Evolutionary conservation across 2,329 filamentous ascomycete genomes (phyloP).

Genomic region (Neodidymelliopsis sp.): DNA sequence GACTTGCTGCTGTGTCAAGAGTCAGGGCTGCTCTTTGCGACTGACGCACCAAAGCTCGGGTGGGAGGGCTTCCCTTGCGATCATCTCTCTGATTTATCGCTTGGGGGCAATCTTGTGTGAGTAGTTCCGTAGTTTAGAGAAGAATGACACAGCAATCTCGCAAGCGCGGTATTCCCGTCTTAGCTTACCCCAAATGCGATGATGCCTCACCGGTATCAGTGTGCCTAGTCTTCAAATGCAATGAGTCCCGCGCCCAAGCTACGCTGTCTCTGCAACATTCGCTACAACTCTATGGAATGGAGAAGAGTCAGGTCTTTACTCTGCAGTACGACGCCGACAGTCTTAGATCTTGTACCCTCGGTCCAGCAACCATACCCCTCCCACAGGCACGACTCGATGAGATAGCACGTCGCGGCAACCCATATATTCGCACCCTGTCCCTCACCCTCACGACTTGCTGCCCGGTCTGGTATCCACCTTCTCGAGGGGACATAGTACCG

Average conservation of each 20-base stretch:
- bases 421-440: constrained; percentile 19
- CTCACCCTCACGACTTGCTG: constrained; percentile 16
- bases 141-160: too few relatives aligned
- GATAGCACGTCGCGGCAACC: constrained; percentile 20
- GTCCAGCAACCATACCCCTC: too few relatives aligned
- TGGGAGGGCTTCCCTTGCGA: constrained; percentile 21
- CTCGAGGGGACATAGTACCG: neutral
- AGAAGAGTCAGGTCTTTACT: constrained; percentile 20
- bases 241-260: constrained; percentile 16
- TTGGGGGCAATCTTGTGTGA: constrained; percentile 13
- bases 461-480: constrained; percentile 16
- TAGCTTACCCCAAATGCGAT: constrained; percentile 13
- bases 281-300: constrained; percentile 14
- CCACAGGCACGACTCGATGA: constrained; percentile 11
- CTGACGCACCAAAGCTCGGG: constrained; percentile 23
- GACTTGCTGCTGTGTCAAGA: constrained; percentile 6
- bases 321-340: constrained; percentile 26
- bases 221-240: constrained; percentile 18
- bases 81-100: neutral
- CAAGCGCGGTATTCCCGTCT: constrained; percentile 17
- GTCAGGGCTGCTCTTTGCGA: constrained; percentile 24
- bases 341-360: too few relatives aligned
- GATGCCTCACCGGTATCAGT: constrained; percentile 11
- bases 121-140: too few relatives aligned
- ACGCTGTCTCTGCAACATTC: constrained; percentile 21